phyloP scores from a whole-genome alignment of 768 basidiomycete genomes.

The Pholiota conissans region DNA sequence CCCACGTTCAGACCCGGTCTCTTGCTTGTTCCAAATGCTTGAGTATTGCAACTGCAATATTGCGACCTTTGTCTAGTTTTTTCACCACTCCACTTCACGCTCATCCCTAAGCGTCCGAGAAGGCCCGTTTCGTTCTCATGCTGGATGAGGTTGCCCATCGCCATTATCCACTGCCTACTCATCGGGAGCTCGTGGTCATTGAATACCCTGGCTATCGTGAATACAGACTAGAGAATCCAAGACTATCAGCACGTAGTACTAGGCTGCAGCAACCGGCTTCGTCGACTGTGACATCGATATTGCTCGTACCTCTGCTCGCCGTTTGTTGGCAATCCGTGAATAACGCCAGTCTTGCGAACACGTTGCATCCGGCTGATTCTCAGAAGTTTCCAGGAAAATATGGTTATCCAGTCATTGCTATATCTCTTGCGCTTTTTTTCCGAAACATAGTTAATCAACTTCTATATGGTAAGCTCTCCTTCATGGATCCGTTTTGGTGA shows the following conservation, averaged over 20 bases:
- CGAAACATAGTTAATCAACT: constrained; percentile 6
- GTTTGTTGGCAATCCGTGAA: constrained; percentile 33
- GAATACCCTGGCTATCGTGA: constrained; percentile 51
- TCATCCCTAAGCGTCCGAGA: no score
- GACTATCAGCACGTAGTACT: constrained; percentile 38
- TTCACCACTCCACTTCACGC: no score
- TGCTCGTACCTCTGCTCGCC: constrained; percentile 26
- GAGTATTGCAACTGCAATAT: no score
- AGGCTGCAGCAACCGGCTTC: constrained; percentile 20
- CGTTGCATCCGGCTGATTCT: not conserved
- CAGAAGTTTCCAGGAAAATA: not conserved
- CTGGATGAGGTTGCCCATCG: not conserved
- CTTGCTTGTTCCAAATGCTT: no score
- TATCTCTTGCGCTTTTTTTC: not conserved
- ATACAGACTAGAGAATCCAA: constrained; percentile 60
- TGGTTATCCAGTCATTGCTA: not conserved
- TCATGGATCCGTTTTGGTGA: not conserved
- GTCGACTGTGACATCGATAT: constrained; percentile 12
- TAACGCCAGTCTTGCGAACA: not conserved
- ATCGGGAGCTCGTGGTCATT: constrained; percentile 54
- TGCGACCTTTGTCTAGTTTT: no score
- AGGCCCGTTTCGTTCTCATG: not conserved
- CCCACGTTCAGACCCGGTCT: no score
- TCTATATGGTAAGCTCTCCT: constrained; percentile 18
- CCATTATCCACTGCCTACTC: constrained; percentile 29